Evolutionary conservation across 139 green algal species (phyloP).

Genomic region (Pleodorina starrii): DNA sequence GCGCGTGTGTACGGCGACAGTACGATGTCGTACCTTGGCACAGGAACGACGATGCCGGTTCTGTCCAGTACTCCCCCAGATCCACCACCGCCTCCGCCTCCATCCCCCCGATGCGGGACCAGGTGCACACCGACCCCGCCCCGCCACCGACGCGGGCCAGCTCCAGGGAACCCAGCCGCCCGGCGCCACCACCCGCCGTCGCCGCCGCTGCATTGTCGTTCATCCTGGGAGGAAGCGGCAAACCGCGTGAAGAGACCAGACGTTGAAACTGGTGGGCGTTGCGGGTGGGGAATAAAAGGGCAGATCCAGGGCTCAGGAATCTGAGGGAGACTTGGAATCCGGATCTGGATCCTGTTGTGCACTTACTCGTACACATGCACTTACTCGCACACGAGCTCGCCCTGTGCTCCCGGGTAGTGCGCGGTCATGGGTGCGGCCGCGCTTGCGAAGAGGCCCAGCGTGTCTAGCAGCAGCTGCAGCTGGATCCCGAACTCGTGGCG

Average conservation of each 20-base stretch:
- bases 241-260: neutral
- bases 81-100: slow-evolving; percentile 52
- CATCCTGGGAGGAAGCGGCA: slow-evolving; percentile 35
- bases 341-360: no score
- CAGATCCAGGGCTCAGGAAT: no score
- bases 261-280: no score
- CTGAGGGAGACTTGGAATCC: no score
- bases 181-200: neutral
- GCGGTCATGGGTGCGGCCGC: slow-evolving; percentile 45
- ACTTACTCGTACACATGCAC: no score
- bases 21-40: slow-evolving; percentile 32
- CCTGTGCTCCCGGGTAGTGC: slow-evolving; percentile 63
- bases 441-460: slow-evolving; percentile 64
- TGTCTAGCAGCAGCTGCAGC: slow-evolving; percentile 66
- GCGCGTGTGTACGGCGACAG: no score
- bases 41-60: slow-evolving; percentile 72
- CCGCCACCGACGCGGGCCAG: neutral
- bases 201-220: slow-evolving; percentile 20
- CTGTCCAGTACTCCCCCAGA: slow-evolving; percentile 65
- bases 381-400: slow-evolving; percentile 58
- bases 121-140: slow-evolving; percentile 52
- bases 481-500: slow-evolving; percentile 59
- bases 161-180: neutral
- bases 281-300: no score
- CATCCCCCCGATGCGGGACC: slow-evolving; percentile 54